These are phyloP conservation scores for Wallacemonas collosoma DNA, from an alignment of 208 protist genomes.

Conservation along the genomic window DNA sequence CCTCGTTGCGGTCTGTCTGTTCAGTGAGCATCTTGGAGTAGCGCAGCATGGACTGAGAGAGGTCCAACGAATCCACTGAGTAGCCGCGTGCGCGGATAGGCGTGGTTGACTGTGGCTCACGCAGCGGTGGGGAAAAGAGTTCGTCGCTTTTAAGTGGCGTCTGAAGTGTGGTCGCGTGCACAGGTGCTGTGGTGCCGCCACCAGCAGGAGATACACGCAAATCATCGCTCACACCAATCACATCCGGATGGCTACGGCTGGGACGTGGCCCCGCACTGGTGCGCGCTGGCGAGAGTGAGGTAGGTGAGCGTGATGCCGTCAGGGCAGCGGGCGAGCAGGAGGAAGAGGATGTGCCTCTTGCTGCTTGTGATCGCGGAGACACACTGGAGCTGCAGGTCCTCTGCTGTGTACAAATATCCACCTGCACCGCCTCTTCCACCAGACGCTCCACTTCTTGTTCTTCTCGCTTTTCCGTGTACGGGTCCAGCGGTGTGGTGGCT, in stretches of 20 bases:
- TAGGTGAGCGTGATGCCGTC: neutral
- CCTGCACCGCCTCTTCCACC: no score
- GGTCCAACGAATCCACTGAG: conserved; percentile 40
- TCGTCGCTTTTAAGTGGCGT: neutral
- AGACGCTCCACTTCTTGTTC: no score
- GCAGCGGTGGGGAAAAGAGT: neutral
- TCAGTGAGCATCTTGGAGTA: conserved; percentile 52
- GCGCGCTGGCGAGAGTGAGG: neutral
- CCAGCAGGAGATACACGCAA: neutral
- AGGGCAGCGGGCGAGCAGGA: neutral
- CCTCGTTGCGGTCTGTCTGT: conserved; percentile 39
- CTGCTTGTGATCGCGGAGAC: no score
- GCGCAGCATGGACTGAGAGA: conserved; percentile 53
- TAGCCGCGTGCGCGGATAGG: conserved; percentile 22
- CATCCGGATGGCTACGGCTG: no score
- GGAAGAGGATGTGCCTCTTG: no score
- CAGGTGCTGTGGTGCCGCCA: neutral
- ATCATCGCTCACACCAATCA: no score
- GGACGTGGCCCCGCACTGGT: no score
- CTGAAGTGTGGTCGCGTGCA: neutral
- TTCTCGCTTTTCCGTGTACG: no score
- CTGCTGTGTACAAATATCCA: no score
- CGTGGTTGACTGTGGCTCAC: neutral
- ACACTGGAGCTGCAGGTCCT: no score
- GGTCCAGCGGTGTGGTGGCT: neutral